Evolutionary conservation across 371 early-diverging fungal genomes (phyloP).

Genomic region (Lichtheimia ornata): DNA sequence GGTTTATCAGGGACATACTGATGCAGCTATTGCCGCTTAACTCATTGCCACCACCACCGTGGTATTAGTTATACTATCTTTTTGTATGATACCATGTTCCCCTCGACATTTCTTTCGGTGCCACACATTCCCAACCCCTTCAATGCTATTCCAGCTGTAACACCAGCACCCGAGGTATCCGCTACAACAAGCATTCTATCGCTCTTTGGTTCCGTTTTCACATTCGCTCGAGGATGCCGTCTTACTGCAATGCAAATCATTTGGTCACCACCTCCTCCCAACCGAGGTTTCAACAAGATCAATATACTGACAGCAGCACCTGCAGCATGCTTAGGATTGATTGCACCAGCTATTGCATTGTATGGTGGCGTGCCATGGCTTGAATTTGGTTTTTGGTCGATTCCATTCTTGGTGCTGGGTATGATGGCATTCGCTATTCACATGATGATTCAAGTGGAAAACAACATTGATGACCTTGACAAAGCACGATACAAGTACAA

Average conservation of each 20-base stretch:
- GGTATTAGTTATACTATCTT: slow-evolving; percentile 21
- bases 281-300: slow-evolving; percentile 10
- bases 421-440: slow-evolving; percentile 23
- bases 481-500: slow-evolving; percentile 40
- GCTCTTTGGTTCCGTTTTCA: slow-evolving; percentile 16
- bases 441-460: slow-evolving; percentile 39
- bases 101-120: slow-evolving; percentile 20
- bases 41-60: neutral
- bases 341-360: slow-evolving; percentile 22
- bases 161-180: slow-evolving; percentile 16
- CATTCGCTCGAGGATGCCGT: slow-evolving; percentile 16
- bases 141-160: slow-evolving; percentile 6
- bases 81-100: slow-evolving; percentile 19
- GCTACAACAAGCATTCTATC: slow-evolving; percentile 15
- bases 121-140: slow-evolving; percentile 24
- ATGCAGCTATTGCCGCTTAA: neutral
- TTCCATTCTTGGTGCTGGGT: slow-evolving; percentile 23
- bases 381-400: slow-evolving; percentile 33
- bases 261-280: slow-evolving; percentile 3
- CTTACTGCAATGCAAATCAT: slow-evolving; percentile 10
- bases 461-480: slow-evolving; percentile 34
- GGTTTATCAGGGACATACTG: neutral
- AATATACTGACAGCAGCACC: neutral
- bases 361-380: slow-evolving; percentile 13
- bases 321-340: slow-evolving; percentile 7